A percentile compares a stretch with the other conserved stretches of the same genome.
These are phyloP conservation scores for Hericium coralloides DNA, from an alignment of 768 basidiomycete species.

Conservation along the genomic window DNA sequence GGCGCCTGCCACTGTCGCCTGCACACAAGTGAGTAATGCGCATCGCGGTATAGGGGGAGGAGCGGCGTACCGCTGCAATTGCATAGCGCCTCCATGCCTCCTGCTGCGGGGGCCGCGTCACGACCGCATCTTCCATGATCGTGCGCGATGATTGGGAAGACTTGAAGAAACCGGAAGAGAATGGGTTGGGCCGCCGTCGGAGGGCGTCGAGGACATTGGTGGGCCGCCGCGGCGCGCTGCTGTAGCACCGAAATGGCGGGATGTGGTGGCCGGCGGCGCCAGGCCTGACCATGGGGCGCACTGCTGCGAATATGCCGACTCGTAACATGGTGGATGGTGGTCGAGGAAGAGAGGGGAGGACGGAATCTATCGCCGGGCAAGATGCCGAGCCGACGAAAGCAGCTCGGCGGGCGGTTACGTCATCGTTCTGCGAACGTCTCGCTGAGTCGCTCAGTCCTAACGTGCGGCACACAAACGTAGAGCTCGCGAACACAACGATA, in stretches of 20 bases:
- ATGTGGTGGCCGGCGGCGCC: slow-evolving; percentile 13
- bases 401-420: neutral
- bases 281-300: slow-evolving; percentile 17
- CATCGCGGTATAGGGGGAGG: neutral
- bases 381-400: neutral
- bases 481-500: no score
- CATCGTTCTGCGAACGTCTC: neutral
- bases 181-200: slow-evolving; percentile 20
- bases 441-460: no score
- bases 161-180: slow-evolving; percentile 17
- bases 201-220: slow-evolving; percentile 21
- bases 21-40: neutral
- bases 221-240: slow-evolving; percentile 21
- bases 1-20: slow-evolving; percentile 69
- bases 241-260: slow-evolving; percentile 19
- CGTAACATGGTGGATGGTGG: slow-evolving; percentile 18
- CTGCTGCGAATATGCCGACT: slow-evolving; percentile 13
- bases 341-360: neutral
- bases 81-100: slow-evolving; percentile 42
- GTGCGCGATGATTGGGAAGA: slow-evolving; percentile 28
- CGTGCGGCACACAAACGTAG: no score
- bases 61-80: slow-evolving; percentile 40
- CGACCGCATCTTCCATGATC: slow-evolving; percentile 38
- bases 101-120: slow-evolving; percentile 26
- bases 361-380: neutral